Percentiles rank a stretch among this genome's conserved stretches.
These are phyloP conservation scores for Neopestalotiopsis clavispora DNA, from an alignment of 2,329 filamentous ascomycete genomes.

Conservation along the genomic window DNA sequence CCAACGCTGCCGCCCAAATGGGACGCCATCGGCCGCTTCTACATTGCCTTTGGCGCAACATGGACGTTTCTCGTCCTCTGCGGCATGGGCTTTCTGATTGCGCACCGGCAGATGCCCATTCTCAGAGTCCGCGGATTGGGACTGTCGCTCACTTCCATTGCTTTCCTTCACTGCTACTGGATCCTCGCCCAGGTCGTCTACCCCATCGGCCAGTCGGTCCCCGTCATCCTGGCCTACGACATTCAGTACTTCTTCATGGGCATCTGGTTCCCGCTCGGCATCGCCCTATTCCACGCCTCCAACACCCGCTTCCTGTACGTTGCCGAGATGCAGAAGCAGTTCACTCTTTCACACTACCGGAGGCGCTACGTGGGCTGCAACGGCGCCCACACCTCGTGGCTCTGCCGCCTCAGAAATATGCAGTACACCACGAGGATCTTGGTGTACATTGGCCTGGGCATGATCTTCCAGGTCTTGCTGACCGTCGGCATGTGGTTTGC, in stretches of 20 bases:
- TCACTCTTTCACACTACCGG: constrained; percentile 30
- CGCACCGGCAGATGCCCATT: constrained; percentile 39
- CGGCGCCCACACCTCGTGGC: constrained; percentile 33
- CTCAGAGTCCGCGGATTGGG: constrained; percentile 46
- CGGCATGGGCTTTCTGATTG: constrained; percentile 40
- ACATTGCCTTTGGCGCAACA: constrained; percentile 26
- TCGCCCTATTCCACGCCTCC: constrained; percentile 63
- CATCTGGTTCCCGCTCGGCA: constrained; percentile 60
- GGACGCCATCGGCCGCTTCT: constrained; percentile 29
- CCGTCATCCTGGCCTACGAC: constrained; percentile 46
- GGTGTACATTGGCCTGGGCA: constrained; percentile 50
- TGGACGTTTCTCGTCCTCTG: constrained; percentile 36
- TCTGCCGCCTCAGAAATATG: constrained; percentile 40
- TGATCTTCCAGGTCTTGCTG: constrained; percentile 55
- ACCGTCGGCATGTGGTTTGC: constrained; percentile 60
- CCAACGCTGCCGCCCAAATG: constrained; percentile 24
- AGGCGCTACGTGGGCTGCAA: constrained; percentile 27
- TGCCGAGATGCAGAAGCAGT: constrained; percentile 53
- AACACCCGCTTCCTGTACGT: constrained; percentile 58
- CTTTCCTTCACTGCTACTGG: constrained; percentile 44
- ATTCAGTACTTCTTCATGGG: constrained; percentile 65
- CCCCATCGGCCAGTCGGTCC: constrained; percentile 46
- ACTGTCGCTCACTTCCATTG: constrained; percentile 45
- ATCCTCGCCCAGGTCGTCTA: constrained; percentile 47
- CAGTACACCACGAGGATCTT: constrained; percentile 46